Evolutionary conservation across 2,329 filamentous ascomycete species (phyloP).

Genomic region (Colletotrichum sp.): DNA sequence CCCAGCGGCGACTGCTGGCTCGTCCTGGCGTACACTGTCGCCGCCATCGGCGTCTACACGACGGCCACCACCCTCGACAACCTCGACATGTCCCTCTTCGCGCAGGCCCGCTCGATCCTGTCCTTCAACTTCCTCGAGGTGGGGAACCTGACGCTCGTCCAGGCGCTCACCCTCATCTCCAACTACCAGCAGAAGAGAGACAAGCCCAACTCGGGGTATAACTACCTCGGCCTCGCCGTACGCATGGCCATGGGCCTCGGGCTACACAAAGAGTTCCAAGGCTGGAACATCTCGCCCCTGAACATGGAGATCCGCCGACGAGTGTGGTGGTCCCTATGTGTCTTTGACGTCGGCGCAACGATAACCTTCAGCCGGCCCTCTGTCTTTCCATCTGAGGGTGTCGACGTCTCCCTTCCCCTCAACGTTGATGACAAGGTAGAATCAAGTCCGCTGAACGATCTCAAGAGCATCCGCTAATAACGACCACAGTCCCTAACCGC

Average conservation of each 20-base stretch:
- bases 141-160: conserved; percentile 33
- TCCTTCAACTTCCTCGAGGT: conserved; percentile 24
- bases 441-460: background rate
- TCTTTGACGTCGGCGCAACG: conserved; percentile 48
- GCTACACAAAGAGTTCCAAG: conserved; percentile 47
- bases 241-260: conserved; percentile 55
- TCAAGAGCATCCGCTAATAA: background rate
- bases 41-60: conserved; percentile 6
- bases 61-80: conserved; percentile 2
- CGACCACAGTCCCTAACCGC: conserved; percentile 30
- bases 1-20: conserved; percentile 34
- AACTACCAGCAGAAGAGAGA: conserved; percentile 50
- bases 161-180: conserved; percentile 32
- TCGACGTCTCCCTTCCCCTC: conserved; percentile 35
- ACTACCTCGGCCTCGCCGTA: conserved; percentile 51
- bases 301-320: conserved; percentile 39
- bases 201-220: conserved; percentile 55
- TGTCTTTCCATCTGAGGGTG: conserved; percentile 25
- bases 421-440: conserved; percentile 32
- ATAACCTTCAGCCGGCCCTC: conserved; percentile 38
- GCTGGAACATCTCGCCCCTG: conserved; percentile 32
- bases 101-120: background rate
- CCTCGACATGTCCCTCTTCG: background rate
- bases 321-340: conserved; percentile 43
- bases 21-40: conserved; percentile 29